Evolutionary conservation across 164 flowering plant genomes (phyloP).

Genomic region (Macadamia integrifolia): DNA sequence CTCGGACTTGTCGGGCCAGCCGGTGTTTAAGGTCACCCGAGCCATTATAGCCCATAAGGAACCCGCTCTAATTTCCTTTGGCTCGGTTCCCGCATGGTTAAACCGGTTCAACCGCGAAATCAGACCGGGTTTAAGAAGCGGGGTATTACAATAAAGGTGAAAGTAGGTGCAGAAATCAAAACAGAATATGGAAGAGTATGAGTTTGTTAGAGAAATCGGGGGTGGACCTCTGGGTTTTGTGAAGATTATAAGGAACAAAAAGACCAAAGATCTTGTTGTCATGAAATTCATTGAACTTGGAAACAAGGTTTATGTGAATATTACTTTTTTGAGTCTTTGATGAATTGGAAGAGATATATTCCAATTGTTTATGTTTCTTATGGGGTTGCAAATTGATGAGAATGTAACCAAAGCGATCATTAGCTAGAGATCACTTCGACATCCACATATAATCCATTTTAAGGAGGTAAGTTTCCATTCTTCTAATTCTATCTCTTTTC

Average conservation of each 20-base stretch:
- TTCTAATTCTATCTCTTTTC: background rate
- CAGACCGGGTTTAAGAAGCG: too few relatives aligned
- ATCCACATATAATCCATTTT: conserved; percentile 88
- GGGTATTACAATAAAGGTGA: too few relatives aligned
- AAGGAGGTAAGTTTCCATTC: conserved; percentile 51
- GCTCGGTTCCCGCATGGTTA: too few relatives aligned
- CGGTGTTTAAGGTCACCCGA: too few relatives aligned
- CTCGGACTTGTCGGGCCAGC: too few relatives aligned
- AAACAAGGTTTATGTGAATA: conserved; percentile 32
- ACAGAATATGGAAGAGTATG: conserved; percentile 58
- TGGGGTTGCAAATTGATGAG: conserved; percentile 64
- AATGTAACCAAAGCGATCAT: conserved; percentile 94
- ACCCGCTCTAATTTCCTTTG: too few relatives aligned
- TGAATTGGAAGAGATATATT: background rate
- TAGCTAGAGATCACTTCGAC: conserved; percentile 78
- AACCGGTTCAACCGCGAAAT: too few relatives aligned
- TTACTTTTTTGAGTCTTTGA: background rate
- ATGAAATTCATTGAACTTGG: conserved; percentile 72
- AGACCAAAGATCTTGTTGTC: conserved; percentile 60
- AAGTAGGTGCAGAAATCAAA: background rate
- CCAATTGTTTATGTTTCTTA: background rate
- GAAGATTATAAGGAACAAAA: conserved; percentile 56
- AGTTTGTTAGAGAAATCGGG: conserved; percentile 60
- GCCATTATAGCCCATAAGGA: too few relatives aligned
- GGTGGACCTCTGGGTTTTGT: conserved; percentile 71